Evolutionary conservation across 306 rosid species (phyloP).

Genomic region (Quillaja saponaria): DNA sequence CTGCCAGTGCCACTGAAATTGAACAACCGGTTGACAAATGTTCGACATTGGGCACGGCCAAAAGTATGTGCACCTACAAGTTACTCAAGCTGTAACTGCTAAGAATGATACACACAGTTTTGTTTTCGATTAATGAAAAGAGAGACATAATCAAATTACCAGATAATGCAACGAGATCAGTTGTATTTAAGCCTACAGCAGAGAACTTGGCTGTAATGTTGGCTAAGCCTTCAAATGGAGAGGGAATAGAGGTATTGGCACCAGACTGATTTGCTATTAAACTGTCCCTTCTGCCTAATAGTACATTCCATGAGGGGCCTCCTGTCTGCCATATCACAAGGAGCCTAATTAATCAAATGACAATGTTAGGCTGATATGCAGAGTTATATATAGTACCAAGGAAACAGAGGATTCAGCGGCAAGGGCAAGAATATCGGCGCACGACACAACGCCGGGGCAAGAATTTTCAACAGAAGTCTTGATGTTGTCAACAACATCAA

Average conservation of each 20-base stretch:
- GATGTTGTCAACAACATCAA: constrained; percentile 57
- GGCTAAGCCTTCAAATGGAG: constrained; percentile 51
- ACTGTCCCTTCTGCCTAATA: constrained; percentile 71
- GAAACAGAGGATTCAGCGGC: constrained; percentile 64
- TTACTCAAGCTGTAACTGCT: background rate
- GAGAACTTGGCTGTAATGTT: constrained; percentile 57
- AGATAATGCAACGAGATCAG: constrained; percentile 69
- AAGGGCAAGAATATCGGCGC: constrained; percentile 75
- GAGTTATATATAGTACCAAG: constrained; percentile 44
- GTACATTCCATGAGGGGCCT: constrained; percentile 68
- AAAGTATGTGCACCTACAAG: constrained; percentile 69
- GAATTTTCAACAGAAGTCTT: constrained; percentile 62
- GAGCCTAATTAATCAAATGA: no score
- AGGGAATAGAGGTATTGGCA: constrained; percentile 55
- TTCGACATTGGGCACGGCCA: constrained; percentile 62
- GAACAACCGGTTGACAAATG: constrained; percentile 49
- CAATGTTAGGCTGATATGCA: background rate
- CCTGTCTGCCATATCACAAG: constrained; percentile 47
- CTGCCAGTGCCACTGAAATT: constrained; percentile 46
- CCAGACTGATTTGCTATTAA: constrained; percentile 59
- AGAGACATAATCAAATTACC: constrained; percentile 36
- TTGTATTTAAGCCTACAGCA: constrained; percentile 54
- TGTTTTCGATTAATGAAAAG: no score
- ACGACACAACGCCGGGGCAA: constrained; percentile 62
- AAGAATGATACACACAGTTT: no score